Evolutionary conservation across 768 basidiomycete genomes (phyloP).

Genomic region (Mycena leptocephala): DNA sequence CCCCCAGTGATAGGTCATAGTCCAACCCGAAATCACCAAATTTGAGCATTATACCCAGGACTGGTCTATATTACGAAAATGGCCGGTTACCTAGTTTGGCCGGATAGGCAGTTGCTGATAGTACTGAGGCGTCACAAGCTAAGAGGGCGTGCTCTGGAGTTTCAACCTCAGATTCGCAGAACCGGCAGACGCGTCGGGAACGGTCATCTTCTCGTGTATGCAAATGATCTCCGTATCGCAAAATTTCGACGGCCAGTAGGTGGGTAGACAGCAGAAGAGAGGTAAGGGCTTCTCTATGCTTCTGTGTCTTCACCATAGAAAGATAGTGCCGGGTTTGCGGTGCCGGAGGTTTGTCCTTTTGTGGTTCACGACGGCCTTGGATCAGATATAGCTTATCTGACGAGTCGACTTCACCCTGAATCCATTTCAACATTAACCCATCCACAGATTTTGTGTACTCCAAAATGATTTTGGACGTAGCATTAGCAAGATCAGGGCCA

Average conservation of each 20-base stretch:
- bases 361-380: slow-evolving; percentile 13
- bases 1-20: too few relatives aligned
- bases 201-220: too few relatives aligned
- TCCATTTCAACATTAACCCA: neutral
- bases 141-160: too few relatives aligned
- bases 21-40: too few relatives aligned
- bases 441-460: neutral
- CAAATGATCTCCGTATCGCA: too few relatives aligned
- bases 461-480: neutral
- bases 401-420: slow-evolving; percentile 1
- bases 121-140: too few relatives aligned
- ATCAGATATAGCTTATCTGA: slow-evolving; percentile 24
- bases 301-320: neutral
- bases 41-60: too few relatives aligned
- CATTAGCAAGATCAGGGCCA: neutral
- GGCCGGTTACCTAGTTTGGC: too few relatives aligned
- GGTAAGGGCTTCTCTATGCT: slow-evolving; percentile 22
- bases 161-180: too few relatives aligned
- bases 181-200: too few relatives aligned
- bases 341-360: slow-evolving; percentile 10
- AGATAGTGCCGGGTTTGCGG: slow-evolving; percentile 21
- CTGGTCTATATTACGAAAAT: too few relatives aligned
- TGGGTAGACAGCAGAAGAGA: slow-evolving; percentile 24
- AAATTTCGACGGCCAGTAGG: slow-evolving; percentile 14
- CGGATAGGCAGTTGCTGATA: too few relatives aligned